phyloP scores from a whole-genome alignment of 2,329 filamentous ascomycete species.

The Sordariomycetes sp. region DNA sequence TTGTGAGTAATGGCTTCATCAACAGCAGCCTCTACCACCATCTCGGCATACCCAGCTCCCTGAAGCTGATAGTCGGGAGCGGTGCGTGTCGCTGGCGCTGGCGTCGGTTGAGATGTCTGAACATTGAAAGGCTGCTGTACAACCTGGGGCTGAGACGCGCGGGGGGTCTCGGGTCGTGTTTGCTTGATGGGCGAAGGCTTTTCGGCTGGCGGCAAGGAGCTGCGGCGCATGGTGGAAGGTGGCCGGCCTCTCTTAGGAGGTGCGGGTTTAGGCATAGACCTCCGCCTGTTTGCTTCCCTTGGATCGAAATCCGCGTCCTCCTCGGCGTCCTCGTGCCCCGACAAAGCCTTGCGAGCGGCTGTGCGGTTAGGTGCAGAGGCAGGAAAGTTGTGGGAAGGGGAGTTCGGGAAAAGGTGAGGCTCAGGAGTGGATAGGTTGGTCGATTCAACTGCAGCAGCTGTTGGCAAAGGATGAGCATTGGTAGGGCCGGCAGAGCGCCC shows the following conservation, averaged over 20 bases:
- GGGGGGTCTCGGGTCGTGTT: background rate
- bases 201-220: conserved; percentile 2
- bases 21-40: conserved; percentile 47
- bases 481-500: background rate
- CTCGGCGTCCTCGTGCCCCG: conserved; percentile 18
- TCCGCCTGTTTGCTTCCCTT: conserved; percentile 19
- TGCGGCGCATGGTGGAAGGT: conserved; percentile 1
- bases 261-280: conserved; percentile 4
- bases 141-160: background rate
- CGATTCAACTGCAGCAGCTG: conserved; percentile 1
- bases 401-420: too few species aligned
- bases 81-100: conserved; percentile 1
- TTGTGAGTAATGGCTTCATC: conserved; percentile 46
- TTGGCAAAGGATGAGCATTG: background rate
- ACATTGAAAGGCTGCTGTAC: too few species aligned
- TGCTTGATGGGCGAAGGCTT: conserved; percentile 5
- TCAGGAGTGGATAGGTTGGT: too few species aligned
- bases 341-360: conserved; percentile 9
- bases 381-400: conserved; percentile 11
- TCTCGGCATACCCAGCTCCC: conserved; percentile 32
- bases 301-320: conserved; percentile 36
- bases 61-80: conserved; percentile 17
- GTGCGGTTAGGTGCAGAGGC: conserved; percentile 1
- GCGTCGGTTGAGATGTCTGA: too few species aligned
- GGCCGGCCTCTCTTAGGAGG: conserved; percentile 3